A percentile compares a stretch with the other conserved stretches of the same genome.
Evolutionary conservation across 106 monocot species (phyloP).

Genomic region (Dactylorhiza incarnata): DNA sequence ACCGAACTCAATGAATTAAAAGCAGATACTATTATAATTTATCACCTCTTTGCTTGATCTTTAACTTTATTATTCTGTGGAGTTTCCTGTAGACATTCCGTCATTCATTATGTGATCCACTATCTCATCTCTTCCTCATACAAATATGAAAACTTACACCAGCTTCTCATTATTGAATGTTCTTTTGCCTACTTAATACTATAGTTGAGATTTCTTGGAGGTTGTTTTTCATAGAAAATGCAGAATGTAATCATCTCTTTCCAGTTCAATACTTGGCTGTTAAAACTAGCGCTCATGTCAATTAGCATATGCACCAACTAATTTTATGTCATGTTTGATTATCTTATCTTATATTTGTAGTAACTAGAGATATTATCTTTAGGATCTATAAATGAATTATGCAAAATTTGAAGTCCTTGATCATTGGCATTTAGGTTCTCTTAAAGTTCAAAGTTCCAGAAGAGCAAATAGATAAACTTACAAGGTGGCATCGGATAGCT

Average conservation of each 20-base stretch:
- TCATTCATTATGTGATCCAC: too few species aligned
- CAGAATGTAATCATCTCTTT: background rate
- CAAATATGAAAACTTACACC: too few species aligned
- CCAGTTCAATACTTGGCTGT: background rate
- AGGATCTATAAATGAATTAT: background rate
- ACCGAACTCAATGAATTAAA: too few species aligned
- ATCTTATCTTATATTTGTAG: background rate
- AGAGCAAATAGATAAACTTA: constrained; percentile 85
- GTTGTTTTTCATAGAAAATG: background rate
- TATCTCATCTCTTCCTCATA: too few species aligned
- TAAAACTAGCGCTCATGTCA: background rate
- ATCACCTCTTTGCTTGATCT: too few species aligned
- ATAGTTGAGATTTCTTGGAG: background rate
- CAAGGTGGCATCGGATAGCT: constrained; percentile 97
- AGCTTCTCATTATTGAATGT: background rate
- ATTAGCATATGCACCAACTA: background rate
- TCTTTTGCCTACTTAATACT: background rate
- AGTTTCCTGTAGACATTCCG: too few species aligned
- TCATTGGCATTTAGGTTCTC: constrained; percentile 48
- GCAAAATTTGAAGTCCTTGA: background rate
- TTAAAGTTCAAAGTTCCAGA: constrained; percentile 78
- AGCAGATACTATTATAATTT: too few species aligned
- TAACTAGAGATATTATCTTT: background rate
- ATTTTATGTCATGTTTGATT: background rate
- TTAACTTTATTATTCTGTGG: too few species aligned